Evolutionary conservation across 164 flowering plant species (phyloP).

Genomic region (Stephania cephalantha): DNA sequence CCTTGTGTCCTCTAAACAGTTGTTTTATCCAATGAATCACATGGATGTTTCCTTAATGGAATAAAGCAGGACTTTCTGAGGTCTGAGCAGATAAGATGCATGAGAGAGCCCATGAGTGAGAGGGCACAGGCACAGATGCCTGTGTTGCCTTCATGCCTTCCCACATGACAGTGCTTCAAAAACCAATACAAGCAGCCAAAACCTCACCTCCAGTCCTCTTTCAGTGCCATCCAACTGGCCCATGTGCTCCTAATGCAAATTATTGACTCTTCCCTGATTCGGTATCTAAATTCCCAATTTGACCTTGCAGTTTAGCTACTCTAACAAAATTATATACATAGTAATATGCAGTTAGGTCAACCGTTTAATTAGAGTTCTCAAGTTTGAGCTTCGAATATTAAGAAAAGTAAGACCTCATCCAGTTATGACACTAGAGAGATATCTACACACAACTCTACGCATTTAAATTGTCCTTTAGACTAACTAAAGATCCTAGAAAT

Average conservation of each 20-base stretch:
- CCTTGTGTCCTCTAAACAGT: not conserved
- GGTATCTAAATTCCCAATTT: not conserved
- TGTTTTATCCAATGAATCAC: not conserved
- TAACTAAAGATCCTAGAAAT: no score
- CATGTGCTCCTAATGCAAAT: conserved; percentile 27
- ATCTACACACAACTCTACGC: no score
- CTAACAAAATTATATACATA: no score
- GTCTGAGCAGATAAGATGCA: not conserved
- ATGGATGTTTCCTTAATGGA: not conserved
- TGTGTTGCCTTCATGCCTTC: not conserved
- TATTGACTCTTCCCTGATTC: conserved; percentile 12
- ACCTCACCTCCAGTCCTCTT: not conserved
- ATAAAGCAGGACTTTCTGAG: not conserved
- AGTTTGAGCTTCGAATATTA: no score
- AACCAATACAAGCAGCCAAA: not conserved
- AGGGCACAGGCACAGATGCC: conserved; percentile 1
- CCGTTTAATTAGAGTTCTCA: no score
- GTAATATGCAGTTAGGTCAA: no score
- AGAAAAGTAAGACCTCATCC: no score
- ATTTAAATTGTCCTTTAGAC: no score
- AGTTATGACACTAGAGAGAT: no score
- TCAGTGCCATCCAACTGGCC: conserved; percentile 24
- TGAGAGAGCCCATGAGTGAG: not conserved
- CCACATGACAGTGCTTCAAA: conserved; percentile 5
- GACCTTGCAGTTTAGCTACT: not conserved